Conservation (phyloP, 306 rosid genomes). For the Sesbania bispinosa region DNA sequence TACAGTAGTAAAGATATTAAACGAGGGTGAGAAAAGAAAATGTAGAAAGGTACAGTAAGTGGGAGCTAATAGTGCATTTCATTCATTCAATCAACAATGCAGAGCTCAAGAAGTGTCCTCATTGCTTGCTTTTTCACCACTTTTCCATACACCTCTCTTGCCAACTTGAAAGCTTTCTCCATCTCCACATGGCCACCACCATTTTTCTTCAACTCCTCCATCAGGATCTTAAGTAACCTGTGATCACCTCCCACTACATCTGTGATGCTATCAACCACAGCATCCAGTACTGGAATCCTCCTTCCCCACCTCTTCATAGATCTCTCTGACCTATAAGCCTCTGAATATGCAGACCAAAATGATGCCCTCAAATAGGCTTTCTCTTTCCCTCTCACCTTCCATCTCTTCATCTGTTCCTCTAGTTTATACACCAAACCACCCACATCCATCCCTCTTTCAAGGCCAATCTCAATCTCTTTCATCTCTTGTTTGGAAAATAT, state of each 20-base stretch:
- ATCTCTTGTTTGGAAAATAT: slow-evolving; percentile 42
- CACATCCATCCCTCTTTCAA: slow-evolving; percentile 65
- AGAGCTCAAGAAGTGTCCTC: slow-evolving; percentile 45
- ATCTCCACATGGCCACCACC: slow-evolving; percentile 40
- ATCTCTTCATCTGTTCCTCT: slow-evolving; percentile 75
- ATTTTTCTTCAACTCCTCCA: slow-evolving; percentile 51
- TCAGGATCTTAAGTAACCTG: slow-evolving; percentile 52
- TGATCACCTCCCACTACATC: slow-evolving; percentile 77
- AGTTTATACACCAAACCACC: slow-evolving; percentile 53
- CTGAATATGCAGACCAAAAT: slow-evolving; percentile 58
- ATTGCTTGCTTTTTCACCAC: slow-evolving; percentile 68
- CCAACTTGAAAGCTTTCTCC: slow-evolving; percentile 59
- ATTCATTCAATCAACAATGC: slow-evolving; percentile 33
- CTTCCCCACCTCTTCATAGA: slow-evolving; percentile 72
- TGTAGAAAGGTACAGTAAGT: not conserved
- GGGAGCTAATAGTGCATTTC: not conserved
- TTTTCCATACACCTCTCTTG: slow-evolving; percentile 70
- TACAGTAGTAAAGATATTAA: not conserved
- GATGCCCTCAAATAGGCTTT: slow-evolving; percentile 74
- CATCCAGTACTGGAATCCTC: slow-evolving; percentile 46
- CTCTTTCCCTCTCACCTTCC: slow-evolving; percentile 66
- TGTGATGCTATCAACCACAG: slow-evolving; percentile 48
- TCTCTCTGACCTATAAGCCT: slow-evolving; percentile 55
- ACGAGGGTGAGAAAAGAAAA: too few species aligned
- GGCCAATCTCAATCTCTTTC: slow-evolving; percentile 60